A percentile compares a stretch with the other conserved stretches of the same genome.
Evolutionary conservation across 2,329 filamentous ascomycete species (phyloP).

Genomic region (Curvularia sp.): DNA sequence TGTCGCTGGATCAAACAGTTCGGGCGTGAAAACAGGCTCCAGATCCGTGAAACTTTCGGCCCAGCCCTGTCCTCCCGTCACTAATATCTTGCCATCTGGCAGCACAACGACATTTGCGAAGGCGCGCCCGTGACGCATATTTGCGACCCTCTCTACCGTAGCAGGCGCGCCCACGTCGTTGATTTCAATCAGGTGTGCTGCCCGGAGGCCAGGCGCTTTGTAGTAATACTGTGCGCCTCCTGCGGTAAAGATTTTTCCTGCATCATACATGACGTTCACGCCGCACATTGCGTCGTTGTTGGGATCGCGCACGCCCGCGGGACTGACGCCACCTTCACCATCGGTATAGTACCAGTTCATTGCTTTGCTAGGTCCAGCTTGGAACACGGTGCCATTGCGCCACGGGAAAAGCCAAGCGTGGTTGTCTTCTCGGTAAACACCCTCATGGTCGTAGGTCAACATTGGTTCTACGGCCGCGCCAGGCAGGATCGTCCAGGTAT

Average conservation of each 20-base stretch:
- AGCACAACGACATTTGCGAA: slow-evolving; percentile 33
- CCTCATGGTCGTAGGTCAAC: slow-evolving; percentile 28
- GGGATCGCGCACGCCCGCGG: slow-evolving; percentile 54
- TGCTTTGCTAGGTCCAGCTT: slow-evolving; percentile 60
- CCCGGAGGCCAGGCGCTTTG: slow-evolving; percentile 14
- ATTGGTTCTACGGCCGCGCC: slow-evolving; percentile 28
- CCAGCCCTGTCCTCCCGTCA: slow-evolving; percentile 32
- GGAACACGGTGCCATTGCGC: slow-evolving; percentile 53
- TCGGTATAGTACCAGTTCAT: slow-evolving; percentile 64
- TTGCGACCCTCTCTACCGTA: slow-evolving; percentile 16
- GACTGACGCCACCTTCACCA: slow-evolving; percentile 50
- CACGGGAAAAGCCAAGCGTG: slow-evolving; percentile 33
- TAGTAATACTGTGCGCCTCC: slow-evolving; percentile 28
- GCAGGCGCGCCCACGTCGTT: slow-evolving; percentile 23
- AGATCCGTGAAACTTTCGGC: slow-evolving; percentile 25
- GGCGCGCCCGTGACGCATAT: slow-evolving; percentile 25
- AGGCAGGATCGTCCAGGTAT: slow-evolving; percentile 26
- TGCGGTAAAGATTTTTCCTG: slow-evolving; percentile 50
- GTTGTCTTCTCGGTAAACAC: slow-evolving; percentile 28
- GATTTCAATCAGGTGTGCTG: slow-evolving; percentile 29
- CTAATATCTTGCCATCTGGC: slow-evolving; percentile 33
- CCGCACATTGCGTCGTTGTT: slow-evolving; percentile 52
- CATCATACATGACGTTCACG: slow-evolving; percentile 57
- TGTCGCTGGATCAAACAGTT: slow-evolving; percentile 31
- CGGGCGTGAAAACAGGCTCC: slow-evolving; percentile 25